Conservation (phyloP, 2,329 filamentous ascomycete species). For the Colletotrichum gigasporum region DNA sequence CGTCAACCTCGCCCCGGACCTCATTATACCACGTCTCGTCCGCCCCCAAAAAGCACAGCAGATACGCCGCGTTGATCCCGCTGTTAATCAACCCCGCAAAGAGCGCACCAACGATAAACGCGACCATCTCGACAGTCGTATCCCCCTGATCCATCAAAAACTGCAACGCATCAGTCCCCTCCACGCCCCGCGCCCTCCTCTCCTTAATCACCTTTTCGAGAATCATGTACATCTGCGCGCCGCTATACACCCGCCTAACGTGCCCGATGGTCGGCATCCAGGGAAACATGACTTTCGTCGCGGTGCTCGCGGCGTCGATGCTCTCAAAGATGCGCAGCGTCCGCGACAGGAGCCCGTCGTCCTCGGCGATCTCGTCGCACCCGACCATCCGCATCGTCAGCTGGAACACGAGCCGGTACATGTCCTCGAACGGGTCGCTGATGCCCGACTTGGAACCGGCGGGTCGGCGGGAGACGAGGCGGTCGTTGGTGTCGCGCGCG, state of each 20-base stretch:
- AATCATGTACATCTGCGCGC: slow-evolving; percentile 57
- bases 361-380: slow-evolving; percentile 61
- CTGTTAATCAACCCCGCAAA: slow-evolving; percentile 68
- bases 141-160: slow-evolving; percentile 61
- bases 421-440: slow-evolving; percentile 62
- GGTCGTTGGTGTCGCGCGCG: slow-evolving; percentile 46
- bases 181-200: slow-evolving; percentile 50
- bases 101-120: slow-evolving; percentile 61
- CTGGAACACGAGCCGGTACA: slow-evolving; percentile 63
- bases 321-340: slow-evolving; percentile 55
- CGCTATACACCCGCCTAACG: slow-evolving; percentile 53
- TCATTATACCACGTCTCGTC: slow-evolving; percentile 55
- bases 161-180: slow-evolving; percentile 61
- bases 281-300: slow-evolving; percentile 60
- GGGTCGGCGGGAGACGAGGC: slow-evolving; percentile 39
- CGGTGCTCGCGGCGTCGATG: slow-evolving; percentile 54
- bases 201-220: slow-evolving; percentile 57
- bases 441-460: slow-evolving; percentile 41
- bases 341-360: slow-evolving; percentile 49
- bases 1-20: slow-evolving; percentile 57
- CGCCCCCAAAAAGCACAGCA: slow-evolving; percentile 59
- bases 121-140: slow-evolving; percentile 51
- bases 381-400: slow-evolving; percentile 67
- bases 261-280: slow-evolving; percentile 57
- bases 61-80: slow-evolving; percentile 63